Conservation (phyloP, 768 basidiomycete species). For the Cyclocybe cylindracea region DNA sequence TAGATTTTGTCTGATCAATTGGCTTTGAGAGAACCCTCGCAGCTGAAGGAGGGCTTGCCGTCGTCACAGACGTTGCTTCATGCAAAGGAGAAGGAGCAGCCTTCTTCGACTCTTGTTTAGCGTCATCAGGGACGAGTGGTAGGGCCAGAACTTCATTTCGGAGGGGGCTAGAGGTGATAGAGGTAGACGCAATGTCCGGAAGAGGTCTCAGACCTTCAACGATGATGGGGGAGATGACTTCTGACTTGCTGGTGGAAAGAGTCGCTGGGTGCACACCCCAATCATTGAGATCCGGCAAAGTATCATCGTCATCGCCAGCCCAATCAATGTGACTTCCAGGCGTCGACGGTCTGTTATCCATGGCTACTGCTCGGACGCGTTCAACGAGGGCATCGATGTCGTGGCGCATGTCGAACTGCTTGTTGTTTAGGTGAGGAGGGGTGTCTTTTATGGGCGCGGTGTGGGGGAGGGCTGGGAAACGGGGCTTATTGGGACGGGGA, state of each 20-base stretch:
- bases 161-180: slow-evolving; percentile 14
- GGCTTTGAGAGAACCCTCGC: neutral
- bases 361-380: slow-evolving; percentile 71
- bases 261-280: slow-evolving; percentile 68
- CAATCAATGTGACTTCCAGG: slow-evolving; percentile 85
- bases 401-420: slow-evolving; percentile 49
- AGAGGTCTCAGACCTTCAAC: slow-evolving; percentile 63
- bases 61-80: neutral
- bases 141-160: neutral
- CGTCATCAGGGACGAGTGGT: neutral
- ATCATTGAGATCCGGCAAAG: slow-evolving; percentile 81
- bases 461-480: slow-evolving; percentile 32
- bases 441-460: slow-evolving; percentile 52
- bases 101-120: neutral
- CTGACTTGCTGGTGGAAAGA: slow-evolving; percentile 27
- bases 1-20: neutral
- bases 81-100: neutral
- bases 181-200: slow-evolving; percentile 40
- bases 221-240: slow-evolving; percentile 68
- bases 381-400: slow-evolving; percentile 80
- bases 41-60: neutral
- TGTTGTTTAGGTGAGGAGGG: slow-evolving; percentile 53
- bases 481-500: slow-evolving; percentile 30
- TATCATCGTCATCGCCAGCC: slow-evolving; percentile 87
- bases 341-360: slow-evolving; percentile 67